A percentile compares a stretch with the other conserved stretches of the same genome.
These are phyloP conservation scores for Grosmannia serpens DNA, from an alignment of 2,329 filamentous ascomycete species.

Conservation along the genomic window DNA sequence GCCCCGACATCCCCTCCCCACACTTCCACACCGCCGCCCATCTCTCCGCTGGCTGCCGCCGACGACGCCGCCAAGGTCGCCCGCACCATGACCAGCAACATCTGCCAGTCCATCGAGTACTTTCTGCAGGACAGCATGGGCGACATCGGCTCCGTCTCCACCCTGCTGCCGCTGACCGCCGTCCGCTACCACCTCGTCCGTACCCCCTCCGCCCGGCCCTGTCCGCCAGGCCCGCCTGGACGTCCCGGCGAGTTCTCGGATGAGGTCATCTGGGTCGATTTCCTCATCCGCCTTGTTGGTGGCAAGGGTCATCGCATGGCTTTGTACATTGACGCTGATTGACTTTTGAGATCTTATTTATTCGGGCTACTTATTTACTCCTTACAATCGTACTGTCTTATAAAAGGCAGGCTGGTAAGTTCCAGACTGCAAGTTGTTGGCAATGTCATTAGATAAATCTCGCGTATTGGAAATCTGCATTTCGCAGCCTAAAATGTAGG, in stretches of 20 bases:
- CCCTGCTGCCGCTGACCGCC: constrained; percentile 8
- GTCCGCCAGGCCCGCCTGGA: not conserved
- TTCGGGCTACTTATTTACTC: not conserved
- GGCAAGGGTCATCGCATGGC: constrained; percentile 8
- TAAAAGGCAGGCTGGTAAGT: too few relatives aligned
- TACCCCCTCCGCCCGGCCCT: not conserved
- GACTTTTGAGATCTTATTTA: not conserved
- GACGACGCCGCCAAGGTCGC: constrained; percentile 1
- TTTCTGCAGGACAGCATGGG: constrained; percentile 11
- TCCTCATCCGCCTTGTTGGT: constrained; percentile 5
- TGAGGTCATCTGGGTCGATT: constrained; percentile 8
- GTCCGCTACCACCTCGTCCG: constrained; percentile 2
- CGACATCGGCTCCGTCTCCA: constrained; percentile 10
- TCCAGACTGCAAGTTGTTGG: too few relatives aligned
- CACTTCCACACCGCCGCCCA: too few relatives aligned
- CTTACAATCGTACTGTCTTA: too few relatives aligned
- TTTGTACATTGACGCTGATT: not conserved
- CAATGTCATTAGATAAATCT: too few relatives aligned
- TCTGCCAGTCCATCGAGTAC: constrained; percentile 15
- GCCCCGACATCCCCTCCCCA: not conserved
- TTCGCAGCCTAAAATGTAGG: too few relatives aligned
- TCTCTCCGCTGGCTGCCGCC: not conserved
- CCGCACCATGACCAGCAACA: constrained; percentile 9
- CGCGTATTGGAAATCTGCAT: too few relatives aligned
- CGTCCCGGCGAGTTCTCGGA: constrained; percentile 6